These are phyloP conservation scores for Sanghuangporus weigelae DNA, from an alignment of 1,284 basidiomycete species.

Conservation along the genomic window DNA sequence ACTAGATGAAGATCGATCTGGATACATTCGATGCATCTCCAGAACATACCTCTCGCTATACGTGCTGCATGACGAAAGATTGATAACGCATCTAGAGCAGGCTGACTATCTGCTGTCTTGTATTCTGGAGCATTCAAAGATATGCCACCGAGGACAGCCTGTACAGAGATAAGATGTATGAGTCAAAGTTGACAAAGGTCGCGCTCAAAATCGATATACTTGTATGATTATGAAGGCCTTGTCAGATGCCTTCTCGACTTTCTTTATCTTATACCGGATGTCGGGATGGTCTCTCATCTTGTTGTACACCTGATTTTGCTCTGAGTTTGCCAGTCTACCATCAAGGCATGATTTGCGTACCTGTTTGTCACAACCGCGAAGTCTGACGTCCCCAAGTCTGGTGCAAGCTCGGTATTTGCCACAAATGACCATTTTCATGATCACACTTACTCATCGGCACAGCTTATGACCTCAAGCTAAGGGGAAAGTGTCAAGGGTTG, in stretches of 20 bases:
- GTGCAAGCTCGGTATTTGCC: background rate
- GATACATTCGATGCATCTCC: background rate
- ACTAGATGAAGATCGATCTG: background rate
- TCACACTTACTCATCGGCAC: constrained; percentile 58
- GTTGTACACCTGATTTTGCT: constrained; percentile 48
- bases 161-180: background rate
- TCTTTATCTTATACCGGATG: constrained; percentile 67
- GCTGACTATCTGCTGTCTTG: constrained; percentile 64
- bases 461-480: constrained; percentile 61
- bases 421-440: background rate
- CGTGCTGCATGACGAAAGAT: constrained; percentile 66
- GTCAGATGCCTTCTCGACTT: constrained; percentile 59
- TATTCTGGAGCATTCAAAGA: constrained; percentile 62
- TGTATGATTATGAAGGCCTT: constrained; percentile 73
- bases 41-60: constrained; percentile 55
- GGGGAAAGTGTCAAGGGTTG: background rate
- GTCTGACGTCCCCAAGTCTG: constrained; percentile 60
- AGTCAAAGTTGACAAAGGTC: background rate
- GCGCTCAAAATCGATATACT: constrained; percentile 30
- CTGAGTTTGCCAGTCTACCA: background rate
- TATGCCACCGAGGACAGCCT: constrained; percentile 75
- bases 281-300: constrained; percentile 62
- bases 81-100: constrained; percentile 56
- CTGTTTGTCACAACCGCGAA: constrained; percentile 66
- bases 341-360: constrained; percentile 31